Evolutionary conservation across 169 alveolate genomes (phyloP), one percentile per base, ranked within the genome.

Genomic region (Plasmodium fragile): DNA sequence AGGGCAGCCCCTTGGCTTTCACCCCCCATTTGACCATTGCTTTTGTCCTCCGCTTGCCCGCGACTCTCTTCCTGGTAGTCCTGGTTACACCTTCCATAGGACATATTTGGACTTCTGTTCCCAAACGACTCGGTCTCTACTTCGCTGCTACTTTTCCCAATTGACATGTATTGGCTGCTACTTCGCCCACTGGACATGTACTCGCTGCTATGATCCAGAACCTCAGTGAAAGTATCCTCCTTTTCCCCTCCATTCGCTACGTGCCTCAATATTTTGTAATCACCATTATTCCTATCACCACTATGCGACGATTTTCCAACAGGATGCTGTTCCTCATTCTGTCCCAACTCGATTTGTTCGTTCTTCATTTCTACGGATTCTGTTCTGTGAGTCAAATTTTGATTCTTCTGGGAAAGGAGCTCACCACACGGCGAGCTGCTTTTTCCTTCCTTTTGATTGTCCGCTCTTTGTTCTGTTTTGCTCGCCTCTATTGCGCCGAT

Each of bases 391-490:
- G 75, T 4, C 75, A 28, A 65, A 22, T 65, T 65, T 65, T 65
- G 41, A 28, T 65, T 28, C 36, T 22, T 65, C 75, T 18, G n/a
- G n/a, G 30, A 28, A 65, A 65, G 41, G 36, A n/a, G 22, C 25
- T 65, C 75, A 65, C 1, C 75, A 65, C 49, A n/a, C 71, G 16
- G 13, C 71, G 18, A 45, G 6, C n/a, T 34, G 70, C 72, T 10
- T 65, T 70, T 79, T 69, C 65, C 41, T 69, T 70, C 52, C 25
- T 22, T 69, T 22, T 83, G 43, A 11, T 43, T 55, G 22, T 83
- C 82, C 30, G 22, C 92, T 6, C 71, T 75, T 28, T 82, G 49
- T 45, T 28, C 45, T 18, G 72, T 28, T 82, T 59, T 55, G 69
- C 41, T 45, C 8, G 13, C 28, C 59, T 30, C 45, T 0, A 10